Evolutionary conservation across 345 rosid genomes (phyloP).

Genomic region (Lagerstroemia speciosa): DNA sequence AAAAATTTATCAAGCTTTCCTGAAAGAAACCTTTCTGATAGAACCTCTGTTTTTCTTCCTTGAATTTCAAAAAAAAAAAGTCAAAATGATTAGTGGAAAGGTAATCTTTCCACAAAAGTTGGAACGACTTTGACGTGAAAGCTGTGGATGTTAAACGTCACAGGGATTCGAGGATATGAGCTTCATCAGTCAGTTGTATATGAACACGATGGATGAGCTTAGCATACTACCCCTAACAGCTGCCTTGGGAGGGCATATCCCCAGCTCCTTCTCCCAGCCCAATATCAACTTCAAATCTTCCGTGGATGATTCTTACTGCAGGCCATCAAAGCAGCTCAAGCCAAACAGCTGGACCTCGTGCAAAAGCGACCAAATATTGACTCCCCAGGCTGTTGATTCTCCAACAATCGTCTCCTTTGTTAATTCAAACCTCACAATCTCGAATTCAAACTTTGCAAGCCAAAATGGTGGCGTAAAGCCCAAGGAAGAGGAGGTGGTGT

Average conservation of each 20-base stretch:
- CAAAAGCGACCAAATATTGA: constrained; percentile 12
- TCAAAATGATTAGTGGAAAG: background rate
- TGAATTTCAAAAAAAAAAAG: background rate
- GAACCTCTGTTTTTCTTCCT: background rate
- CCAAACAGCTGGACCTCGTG: constrained; percentile 23
- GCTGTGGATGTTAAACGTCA: background rate
- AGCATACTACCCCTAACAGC: constrained; percentile 26
- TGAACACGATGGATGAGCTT: constrained; percentile 35
- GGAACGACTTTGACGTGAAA: background rate
- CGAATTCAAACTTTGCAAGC: constrained; percentile 17
- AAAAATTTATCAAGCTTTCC: background rate
- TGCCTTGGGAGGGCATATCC: constrained; percentile 36
- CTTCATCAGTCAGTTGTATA: constrained; percentile 42
- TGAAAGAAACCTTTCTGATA: background rate
- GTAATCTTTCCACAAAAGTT: background rate
- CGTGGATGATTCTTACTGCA: constrained; percentile 9
- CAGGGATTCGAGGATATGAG: constrained; percentile 46
- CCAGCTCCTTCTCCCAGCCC: constrained; percentile 14
- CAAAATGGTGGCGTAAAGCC: constrained; percentile 29
- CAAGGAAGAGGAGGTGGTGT: constrained; percentile 33
- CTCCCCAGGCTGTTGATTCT: constrained; percentile 22
- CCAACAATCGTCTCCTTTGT: constrained; percentile 21
- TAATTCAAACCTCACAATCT: constrained; percentile 17
- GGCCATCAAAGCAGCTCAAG: constrained; percentile 39
- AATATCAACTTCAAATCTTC: constrained; percentile 16